Evolutionary conservation across 1,139 yeast genomes (phyloP).

Genomic region (Suhomyces terraborum): DNA sequence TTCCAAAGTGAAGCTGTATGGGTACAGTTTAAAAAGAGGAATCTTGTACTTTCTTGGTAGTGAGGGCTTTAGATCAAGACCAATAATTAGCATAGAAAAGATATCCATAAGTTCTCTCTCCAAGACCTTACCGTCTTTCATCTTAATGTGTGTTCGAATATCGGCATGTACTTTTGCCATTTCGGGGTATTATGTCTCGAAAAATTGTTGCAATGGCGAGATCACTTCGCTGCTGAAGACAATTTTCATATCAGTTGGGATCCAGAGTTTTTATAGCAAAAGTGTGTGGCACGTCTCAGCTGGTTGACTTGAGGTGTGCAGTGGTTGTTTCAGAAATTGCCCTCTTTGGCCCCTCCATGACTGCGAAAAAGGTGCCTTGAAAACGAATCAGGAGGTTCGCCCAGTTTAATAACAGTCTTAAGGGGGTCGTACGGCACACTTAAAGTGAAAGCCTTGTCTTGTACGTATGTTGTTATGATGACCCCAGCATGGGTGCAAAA

Average conservation of each 20-base stretch:
- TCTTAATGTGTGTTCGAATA: conserved; percentile 44
- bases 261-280: not conserved
- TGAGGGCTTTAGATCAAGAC: conserved; percentile 40
- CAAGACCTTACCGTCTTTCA: conserved; percentile 54
- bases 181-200: not conserved
- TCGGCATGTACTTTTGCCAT: conserved; percentile 41
- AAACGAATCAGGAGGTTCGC: not conserved
- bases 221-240: too few species aligned
- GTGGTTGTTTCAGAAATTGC: not conserved
- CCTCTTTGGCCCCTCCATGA: not conserved
- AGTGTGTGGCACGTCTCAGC: not conserved
- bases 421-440: too few species aligned
- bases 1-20: conserved; percentile 56
- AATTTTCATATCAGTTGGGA: not conserved
- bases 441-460: not conserved
- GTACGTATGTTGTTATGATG: not conserved
- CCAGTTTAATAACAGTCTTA: not conserved
- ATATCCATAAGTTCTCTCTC: conserved; percentile 61
- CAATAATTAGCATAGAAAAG: conserved; percentile 53
- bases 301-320: too few species aligned
- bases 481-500: not conserved
- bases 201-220: not conserved
- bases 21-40: conserved; percentile 28
- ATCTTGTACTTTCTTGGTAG: conserved; percentile 6
- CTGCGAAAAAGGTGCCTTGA: not conserved